Conservation (phyloP, 495 filamentous ascomycete species). For the Trichoderma gamsii region DNA sequence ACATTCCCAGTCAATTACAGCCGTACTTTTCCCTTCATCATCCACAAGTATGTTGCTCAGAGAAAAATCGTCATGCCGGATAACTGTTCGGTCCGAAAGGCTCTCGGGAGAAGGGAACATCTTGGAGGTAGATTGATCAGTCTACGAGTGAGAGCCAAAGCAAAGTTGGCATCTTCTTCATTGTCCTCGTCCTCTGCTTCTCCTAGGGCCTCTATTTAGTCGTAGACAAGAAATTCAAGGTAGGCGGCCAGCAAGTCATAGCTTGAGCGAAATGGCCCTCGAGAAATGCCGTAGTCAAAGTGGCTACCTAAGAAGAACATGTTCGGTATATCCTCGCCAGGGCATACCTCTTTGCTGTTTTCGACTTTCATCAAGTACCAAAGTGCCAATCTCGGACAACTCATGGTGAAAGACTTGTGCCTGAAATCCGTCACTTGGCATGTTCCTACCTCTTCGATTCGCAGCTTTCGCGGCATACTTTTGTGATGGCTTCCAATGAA, state of each 20-base stretch:
- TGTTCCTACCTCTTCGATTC: constrained; percentile 13
- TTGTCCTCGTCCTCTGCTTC: constrained; percentile 19
- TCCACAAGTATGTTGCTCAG: constrained; percentile 38
- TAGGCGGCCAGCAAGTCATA: neutral
- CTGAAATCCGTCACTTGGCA: constrained; percentile 20
- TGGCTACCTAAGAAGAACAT: neutral
- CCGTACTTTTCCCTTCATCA: constrained; percentile 20
- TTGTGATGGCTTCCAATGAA: constrained; percentile 17
- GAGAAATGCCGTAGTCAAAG: neutral
- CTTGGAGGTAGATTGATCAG: constrained; percentile 13
- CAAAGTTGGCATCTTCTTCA: constrained; percentile 16
- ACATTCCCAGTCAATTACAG: constrained; percentile 44
- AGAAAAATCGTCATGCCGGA: constrained; percentile 37
- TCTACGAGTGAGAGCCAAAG: constrained; percentile 12
- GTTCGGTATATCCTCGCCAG: too few species aligned
- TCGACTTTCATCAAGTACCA: constrained; percentile 13
- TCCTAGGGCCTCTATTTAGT: neutral
- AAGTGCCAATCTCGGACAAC: constrained; percentile 21
- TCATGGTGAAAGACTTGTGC: constrained; percentile 19
- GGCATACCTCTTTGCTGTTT: too few species aligned
- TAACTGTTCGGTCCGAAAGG: constrained; percentile 21
- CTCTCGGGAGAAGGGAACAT: constrained; percentile 19
- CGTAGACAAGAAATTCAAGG: neutral
- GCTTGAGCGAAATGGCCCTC: constrained; percentile 7
- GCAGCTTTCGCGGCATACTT: constrained; percentile 19